Evolutionary conservation across 2,329 filamentous ascomycete species (phyloP).

Genomic region (Trichoderma asperellum): DNA sequence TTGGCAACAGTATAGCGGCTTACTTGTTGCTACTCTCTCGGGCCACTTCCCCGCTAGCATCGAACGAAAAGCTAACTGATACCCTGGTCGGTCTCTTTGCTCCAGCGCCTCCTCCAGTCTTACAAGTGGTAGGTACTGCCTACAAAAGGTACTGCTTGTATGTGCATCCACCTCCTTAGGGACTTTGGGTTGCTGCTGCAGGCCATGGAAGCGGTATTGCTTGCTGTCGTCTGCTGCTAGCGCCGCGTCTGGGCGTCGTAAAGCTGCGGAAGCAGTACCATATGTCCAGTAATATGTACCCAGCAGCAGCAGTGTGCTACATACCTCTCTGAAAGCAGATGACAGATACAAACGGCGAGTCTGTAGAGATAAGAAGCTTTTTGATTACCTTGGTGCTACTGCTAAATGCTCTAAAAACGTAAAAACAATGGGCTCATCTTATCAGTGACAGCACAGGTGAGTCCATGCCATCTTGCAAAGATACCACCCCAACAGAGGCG

Average conservation of each 20-base stretch:
- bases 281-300: too few relatives aligned
- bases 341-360: neutral
- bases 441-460: neutral
- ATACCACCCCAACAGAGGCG: slow-evolving; percentile 10
- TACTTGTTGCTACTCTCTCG: slow-evolving; percentile 12
- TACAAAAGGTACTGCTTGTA: too few relatives aligned
- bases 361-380: neutral
- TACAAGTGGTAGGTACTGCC: too few relatives aligned
- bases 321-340: neutral
- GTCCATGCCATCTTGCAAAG: neutral
- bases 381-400: neutral
- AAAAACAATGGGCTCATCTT: neutral
- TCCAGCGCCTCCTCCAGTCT: neutral
- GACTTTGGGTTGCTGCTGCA: too few relatives aligned
- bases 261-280: slow-evolving; percentile 1
- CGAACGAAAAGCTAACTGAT: neutral
- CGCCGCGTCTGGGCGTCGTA: slow-evolving; percentile 1
- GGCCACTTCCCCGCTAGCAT: slow-evolving; percentile 25
- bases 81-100: neutral
- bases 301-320: neutral
- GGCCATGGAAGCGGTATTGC: neutral
- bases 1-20: slow-evolving; percentile 22
- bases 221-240: slow-evolving; percentile 18
- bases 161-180: neutral
- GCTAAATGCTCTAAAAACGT: neutral